phyloP scores from a whole-genome alignment of 768 basidiomycete genomes.

The Trametes meyenii region DNA sequence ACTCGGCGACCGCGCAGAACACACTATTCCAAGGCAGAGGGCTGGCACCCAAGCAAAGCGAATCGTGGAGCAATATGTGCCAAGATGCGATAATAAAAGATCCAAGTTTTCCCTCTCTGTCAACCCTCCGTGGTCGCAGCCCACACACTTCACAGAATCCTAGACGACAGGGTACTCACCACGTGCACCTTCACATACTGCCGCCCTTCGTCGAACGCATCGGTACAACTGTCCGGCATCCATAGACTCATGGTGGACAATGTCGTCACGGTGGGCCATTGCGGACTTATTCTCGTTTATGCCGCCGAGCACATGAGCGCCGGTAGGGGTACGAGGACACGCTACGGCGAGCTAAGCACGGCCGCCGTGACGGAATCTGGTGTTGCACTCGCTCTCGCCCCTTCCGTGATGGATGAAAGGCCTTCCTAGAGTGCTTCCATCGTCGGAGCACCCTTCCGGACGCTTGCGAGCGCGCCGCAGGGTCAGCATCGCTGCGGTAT shows the following conservation, averaged over 20 bases:
- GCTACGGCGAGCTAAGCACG: constrained; percentile 9
- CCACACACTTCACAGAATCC: neutral
- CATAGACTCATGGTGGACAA: neutral
- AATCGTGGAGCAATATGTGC: neutral
- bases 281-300: neutral
- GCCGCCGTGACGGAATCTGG: neutral
- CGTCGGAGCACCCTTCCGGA: neutral
- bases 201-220: neutral
- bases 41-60: neutral
- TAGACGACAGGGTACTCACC: neutral
- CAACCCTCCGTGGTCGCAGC: neutral
- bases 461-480: neutral
- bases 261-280: constrained; percentile 1
- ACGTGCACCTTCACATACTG: constrained; percentile 1
- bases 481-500: neutral
- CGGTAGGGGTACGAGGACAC: neutral
- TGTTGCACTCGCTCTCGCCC: neutral
- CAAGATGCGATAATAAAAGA: neutral
- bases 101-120: neutral
- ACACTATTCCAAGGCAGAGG: neutral
- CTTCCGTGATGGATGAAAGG: neutral
- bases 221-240: neutral
- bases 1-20: neutral
- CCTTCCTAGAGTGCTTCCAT: neutral
- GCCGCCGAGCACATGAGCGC: neutral